A percentile compares a stretch with the other conserved stretches of the same genome.
These are phyloP conservation scores for Taiwanofungus camphoratus DNA, from an alignment of 1,284 basidiomycete genomes.

Conservation along the genomic window DNA sequence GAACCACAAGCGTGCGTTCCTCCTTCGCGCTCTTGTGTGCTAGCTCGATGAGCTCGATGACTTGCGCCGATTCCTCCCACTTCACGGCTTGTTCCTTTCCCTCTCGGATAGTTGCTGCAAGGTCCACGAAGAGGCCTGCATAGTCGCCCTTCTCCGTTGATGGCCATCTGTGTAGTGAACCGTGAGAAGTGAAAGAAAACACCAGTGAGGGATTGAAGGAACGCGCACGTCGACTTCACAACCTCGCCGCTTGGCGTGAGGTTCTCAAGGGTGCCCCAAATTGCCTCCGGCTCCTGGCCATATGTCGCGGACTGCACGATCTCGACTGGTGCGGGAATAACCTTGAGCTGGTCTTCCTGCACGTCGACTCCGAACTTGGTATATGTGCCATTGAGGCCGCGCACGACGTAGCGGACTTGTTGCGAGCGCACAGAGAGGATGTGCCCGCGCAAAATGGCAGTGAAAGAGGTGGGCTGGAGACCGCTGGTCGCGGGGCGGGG, in stretches of 20 bases:
- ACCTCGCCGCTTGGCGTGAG: constrained; percentile 43
- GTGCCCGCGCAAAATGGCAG: constrained; percentile 63
- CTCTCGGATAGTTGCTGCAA: constrained; percentile 55
- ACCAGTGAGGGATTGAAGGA: constrained; percentile 8
- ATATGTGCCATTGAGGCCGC: constrained; percentile 68
- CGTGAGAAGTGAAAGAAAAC: not conserved
- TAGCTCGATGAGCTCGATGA: constrained; percentile 72
- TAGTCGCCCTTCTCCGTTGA: constrained; percentile 56
- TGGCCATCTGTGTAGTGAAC: constrained; percentile 48
- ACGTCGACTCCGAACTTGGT: constrained; percentile 74
- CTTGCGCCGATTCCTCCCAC: constrained; percentile 63
- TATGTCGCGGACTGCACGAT: constrained; percentile 35
- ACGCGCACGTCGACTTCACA: constrained; percentile 41
- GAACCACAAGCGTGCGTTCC: constrained; percentile 43
- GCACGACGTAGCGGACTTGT: constrained; percentile 67
- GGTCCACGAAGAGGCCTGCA: constrained; percentile 56
- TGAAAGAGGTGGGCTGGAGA: constrained; percentile 49
- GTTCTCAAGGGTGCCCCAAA: constrained; percentile 57
- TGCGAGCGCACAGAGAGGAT: constrained; percentile 60
- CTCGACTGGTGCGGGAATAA: constrained; percentile 40
- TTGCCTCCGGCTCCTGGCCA: constrained; percentile 47
- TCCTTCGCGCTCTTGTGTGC: constrained; percentile 60
- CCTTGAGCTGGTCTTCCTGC: constrained; percentile 70
- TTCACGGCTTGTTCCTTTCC: constrained; percentile 53
- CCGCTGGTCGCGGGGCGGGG: constrained; percentile 24